Base-by-base conservation (phyloP, 768 basidiomycete species). In the Boletus sensibilis region DNA sequence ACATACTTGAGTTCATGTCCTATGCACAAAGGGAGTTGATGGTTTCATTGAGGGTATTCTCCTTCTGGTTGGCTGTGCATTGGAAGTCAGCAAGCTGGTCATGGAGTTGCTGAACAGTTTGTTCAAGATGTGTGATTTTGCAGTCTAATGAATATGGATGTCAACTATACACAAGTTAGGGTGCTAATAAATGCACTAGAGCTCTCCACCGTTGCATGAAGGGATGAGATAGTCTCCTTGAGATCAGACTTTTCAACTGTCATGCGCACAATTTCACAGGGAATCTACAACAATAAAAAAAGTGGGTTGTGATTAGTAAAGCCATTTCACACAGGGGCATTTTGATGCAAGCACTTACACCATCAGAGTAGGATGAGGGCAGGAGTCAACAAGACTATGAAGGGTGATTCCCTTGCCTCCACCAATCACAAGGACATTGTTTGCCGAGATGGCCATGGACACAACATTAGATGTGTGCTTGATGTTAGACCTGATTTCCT, bases 381-480 rank as follows among this genome's bases (percentile, higher is more conserved):
- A 63, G 13, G 12, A 53, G 10, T 50, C 52, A 1, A 1, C 16
- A 3, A 63, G 51, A 31, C 16, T 50, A 18, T 38, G 29, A 16
- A 60, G 16, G 16, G 45, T 51, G n/a, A 64, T 56, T 29, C 9
- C 41, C 4, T 35, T 12, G 25, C 14, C 29, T 9, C 49, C 62
- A 3, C 25, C n/a, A 1, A 50, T n/a, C 13, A 38, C 48, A 7
- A 63, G 31, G 33, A 52, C 49, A 3, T 45, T 52, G 20, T 55
- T 48, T 40, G 23, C 18, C 3, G 57, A 61, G 14, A 60, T 55
- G 5, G 49, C 49, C 25, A 61, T 52, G 5, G 25, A 47, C 10
- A 7, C 18, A 16, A 55, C 9, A 1, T 10, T 0, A 13, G 4
- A 13, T 2, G 33, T 9, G 18, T 59, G 49, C 23, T 33, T 14